phyloP scores from a whole-genome alignment of 768 basidiomycete genomes.

The Rhodotorula taiwanensis region DNA sequence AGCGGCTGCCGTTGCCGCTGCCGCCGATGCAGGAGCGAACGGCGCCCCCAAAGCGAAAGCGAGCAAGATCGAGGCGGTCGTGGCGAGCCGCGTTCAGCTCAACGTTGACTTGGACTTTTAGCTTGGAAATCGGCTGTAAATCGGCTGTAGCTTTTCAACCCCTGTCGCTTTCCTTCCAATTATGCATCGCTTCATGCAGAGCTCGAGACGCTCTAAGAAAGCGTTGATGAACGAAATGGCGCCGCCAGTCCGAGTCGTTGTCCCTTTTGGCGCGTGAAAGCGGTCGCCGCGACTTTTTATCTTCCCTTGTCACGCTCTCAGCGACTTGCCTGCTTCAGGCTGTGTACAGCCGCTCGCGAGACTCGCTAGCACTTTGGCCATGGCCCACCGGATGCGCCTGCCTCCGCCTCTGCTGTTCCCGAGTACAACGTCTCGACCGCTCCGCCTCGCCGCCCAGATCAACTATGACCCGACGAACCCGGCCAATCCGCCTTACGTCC shows the following conservation, averaged over 20 bases:
- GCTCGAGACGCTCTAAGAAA: too few species aligned
- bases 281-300: too few species aligned
- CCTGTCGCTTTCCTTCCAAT: too few species aligned
- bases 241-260: too few species aligned
- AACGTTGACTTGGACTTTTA: constrained; percentile 32
- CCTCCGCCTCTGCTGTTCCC: constrained; percentile 31
- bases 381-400: constrained; percentile 16
- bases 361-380: too few species aligned
- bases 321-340: too few species aligned
- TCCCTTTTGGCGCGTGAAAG: too few species aligned
- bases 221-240: too few species aligned
- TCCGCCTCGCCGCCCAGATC: constrained; percentile 28
- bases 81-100: constrained; percentile 22
- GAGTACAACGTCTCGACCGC: constrained; percentile 1
- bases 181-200: too few species aligned
- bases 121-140: neutral
- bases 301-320: too few species aligned
- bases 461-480: constrained; percentile 20
- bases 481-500: constrained; percentile 37
- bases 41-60: neutral
- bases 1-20: neutral
- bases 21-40: neutral
- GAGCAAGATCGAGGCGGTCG: constrained; percentile 22
- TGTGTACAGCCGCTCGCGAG: too few species aligned
- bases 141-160: neutral